A percentile compares a stretch with the other conserved stretches of the same genome.
phyloP scores from a whole-genome alignment of 352 stramenopile species.

The Globisporangium irregulare region DNA sequence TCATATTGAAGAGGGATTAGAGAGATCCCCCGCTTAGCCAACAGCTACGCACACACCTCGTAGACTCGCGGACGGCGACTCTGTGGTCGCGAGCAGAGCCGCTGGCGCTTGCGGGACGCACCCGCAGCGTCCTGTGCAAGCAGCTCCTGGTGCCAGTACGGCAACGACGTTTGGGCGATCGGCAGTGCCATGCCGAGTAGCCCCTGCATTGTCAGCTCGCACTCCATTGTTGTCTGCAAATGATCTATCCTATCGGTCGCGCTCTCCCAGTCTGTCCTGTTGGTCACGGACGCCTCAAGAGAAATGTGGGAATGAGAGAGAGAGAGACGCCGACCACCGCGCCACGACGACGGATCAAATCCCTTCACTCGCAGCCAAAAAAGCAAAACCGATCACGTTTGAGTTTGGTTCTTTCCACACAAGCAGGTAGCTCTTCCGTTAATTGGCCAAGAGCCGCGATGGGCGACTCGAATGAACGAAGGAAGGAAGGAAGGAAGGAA shows the following conservation, averaged over 20 bases:
- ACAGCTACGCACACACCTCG: slow-evolving; percentile 11
- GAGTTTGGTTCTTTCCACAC: slow-evolving; percentile 4
- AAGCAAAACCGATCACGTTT: slow-evolving; percentile 1
- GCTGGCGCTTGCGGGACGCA: slow-evolving; percentile 25
- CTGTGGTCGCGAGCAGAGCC: slow-evolving; percentile 8
- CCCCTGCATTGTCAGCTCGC: slow-evolving; percentile 23
- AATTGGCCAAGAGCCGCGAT: not conserved
- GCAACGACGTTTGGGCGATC: slow-evolving; percentile 17
- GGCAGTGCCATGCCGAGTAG: slow-evolving; percentile 27
- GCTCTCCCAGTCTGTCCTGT: not conserved
- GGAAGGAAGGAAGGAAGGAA: too few relatives aligned
- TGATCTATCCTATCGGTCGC: not conserved
- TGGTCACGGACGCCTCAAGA: slow-evolving; percentile 5
- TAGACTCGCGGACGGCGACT: slow-evolving; percentile 15
- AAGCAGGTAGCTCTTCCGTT: not conserved
- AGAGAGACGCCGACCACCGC: not conserved
- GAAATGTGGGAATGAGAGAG: not conserved
- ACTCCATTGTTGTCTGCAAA: slow-evolving; percentile 13
- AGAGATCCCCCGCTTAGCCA: not conserved
- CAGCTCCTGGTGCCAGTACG: slow-evolving; percentile 30
- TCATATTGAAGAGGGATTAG: not conserved
- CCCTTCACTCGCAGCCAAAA: not conserved
- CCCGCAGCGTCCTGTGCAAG: slow-evolving; percentile 14
- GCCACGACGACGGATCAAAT: not conserved
- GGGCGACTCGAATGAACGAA: not conserved